Base-by-base conservation (phyloP, 78 protist genomes). In the Mastigamoeba balamuthi region DNA sequence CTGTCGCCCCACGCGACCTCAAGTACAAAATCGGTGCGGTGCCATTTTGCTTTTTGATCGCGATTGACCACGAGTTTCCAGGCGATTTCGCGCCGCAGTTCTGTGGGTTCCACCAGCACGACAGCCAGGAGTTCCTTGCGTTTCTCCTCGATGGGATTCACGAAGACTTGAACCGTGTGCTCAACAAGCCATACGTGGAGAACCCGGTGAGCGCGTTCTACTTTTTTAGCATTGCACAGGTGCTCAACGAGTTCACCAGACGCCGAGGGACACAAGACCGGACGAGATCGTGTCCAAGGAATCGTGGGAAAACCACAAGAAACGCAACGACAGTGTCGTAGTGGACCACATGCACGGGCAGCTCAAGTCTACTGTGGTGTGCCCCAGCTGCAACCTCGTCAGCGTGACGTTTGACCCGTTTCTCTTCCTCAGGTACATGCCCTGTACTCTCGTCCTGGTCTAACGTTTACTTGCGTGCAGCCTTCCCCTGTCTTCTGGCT, bases 371-470 rank as follows among this genome's bases (percentile, higher is more conserved):
- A 72, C 66, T 8, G 53, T 85, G 8, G 78, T 85, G 39, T 85
- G 89, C 75, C 85, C 85, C 39, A 52, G 17, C 25, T 48, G 58
- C 58, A 48, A 48, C n/a, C n/a, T n/a, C n/a, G n/a, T 67, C 9
- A 40, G 75, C 25, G 80, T 88, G 64, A 80, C 92, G 1, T 93
- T 88, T 40, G 95, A 94, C 37, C 97, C 97, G 35, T 89, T 84
- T 70, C 88, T 85, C 84, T 94, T 70, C 70, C 58, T 94, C 58
- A 48, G 58, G n/a, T n/a, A n/a, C n/a, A n/a, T n/a, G n/a, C n/a
- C n/a, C n/a, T n/a, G n/a, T n/a, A n/a, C n/a, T n/a, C n/a, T n/a
- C n/a, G n/a, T n/a, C n/a, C n/a, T n/a, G n/a, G n/a, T n/a, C n/a
- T n/a, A n/a, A n/a, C n/a, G n/a, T n/a, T n/a, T n/a, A n/a, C n/a